phyloP scores from a whole-genome alignment of 1,139 yeast species.

The Yamadazyma kanchanaburiensis region DNA sequence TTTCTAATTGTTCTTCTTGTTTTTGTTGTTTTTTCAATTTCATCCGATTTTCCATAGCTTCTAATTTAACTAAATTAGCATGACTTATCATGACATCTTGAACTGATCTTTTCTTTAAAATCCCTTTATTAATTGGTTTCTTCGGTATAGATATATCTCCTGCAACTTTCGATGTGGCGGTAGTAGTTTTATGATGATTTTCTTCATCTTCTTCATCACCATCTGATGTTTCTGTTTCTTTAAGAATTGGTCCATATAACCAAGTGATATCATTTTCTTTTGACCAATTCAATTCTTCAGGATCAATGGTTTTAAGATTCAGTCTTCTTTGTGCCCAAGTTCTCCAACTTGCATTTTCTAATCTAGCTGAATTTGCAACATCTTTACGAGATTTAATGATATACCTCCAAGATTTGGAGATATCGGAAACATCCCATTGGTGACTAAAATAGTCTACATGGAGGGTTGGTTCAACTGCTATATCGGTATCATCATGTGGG shows the following conservation, averaged over 20 bases:
- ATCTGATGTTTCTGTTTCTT: slow-evolving; percentile 35
- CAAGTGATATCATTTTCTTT: slow-evolving; percentile 80
- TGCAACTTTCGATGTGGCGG: slow-evolving; percentile 44
- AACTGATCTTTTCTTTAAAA: slow-evolving; percentile 75
- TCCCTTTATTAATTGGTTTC: slow-evolving; percentile 49
- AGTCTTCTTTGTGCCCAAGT: slow-evolving; percentile 82
- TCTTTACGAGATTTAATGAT: slow-evolving; percentile 77
- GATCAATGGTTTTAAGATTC: slow-evolving; percentile 63
- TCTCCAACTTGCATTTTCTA: slow-evolving; percentile 83
- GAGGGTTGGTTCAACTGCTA: slow-evolving; percentile 74
- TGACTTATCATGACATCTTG: slow-evolving; percentile 69
- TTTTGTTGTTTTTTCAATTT: slow-evolving; percentile 24
- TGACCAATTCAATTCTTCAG: slow-evolving; percentile 75
- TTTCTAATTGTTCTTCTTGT: slow-evolving; percentile 15
- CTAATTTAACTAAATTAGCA: slow-evolving; percentile 47
- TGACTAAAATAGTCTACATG: slow-evolving; percentile 95
- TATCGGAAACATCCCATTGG: slow-evolving; percentile 92
- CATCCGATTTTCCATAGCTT: slow-evolving; percentile 39
- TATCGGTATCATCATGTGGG: slow-evolving; percentile 84
- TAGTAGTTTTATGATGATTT: slow-evolving; percentile 18
- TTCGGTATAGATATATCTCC: slow-evolving; percentile 40
- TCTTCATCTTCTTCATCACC: slow-evolving; percentile 17
- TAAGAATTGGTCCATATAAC: slow-evolving; percentile 76
- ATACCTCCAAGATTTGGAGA: slow-evolving; percentile 93
- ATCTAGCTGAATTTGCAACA: slow-evolving; percentile 62